A percentile compares a stretch with the other conserved stretches of the same genome.
Conservation (phyloP, 1,139 yeast species). For the Scheffersomyces titani region DNA sequence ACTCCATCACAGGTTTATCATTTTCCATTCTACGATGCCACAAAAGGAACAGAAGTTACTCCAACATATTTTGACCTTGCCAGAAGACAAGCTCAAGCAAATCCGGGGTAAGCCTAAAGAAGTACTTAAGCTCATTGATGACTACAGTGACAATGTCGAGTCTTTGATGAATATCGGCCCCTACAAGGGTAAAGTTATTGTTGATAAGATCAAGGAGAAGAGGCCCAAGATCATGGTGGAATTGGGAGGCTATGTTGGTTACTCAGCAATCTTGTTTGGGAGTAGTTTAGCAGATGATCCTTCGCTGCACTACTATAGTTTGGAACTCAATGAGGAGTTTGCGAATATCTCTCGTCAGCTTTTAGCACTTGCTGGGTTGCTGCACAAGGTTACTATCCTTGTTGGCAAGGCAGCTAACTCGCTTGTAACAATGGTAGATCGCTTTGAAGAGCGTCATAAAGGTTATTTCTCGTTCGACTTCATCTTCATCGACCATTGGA, state of each 20-base stretch:
- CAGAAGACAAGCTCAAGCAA: slow-evolving; percentile 18
- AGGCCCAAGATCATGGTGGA: slow-evolving; percentile 40
- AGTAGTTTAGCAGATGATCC: slow-evolving; percentile 22
- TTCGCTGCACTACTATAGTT: slow-evolving; percentile 36
- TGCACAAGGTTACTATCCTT: slow-evolving; percentile 30
- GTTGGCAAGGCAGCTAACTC: slow-evolving; percentile 37
- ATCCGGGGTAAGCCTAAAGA: slow-evolving; percentile 29
- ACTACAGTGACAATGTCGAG: slow-evolving; percentile 14
- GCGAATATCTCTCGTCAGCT: slow-evolving; percentile 33
- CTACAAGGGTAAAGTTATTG: slow-evolving; percentile 31
- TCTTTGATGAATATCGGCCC: slow-evolving; percentile 36
- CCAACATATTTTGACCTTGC: slow-evolving; percentile 22
- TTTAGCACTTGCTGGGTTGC: slow-evolving; percentile 39
- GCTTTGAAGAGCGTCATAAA: slow-evolving; percentile 20
- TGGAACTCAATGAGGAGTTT: slow-evolving; percentile 34
- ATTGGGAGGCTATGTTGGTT: slow-evolving; percentile 48
- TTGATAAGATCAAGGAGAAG: slow-evolving; percentile 21
- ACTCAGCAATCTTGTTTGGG: slow-evolving; percentile 42
- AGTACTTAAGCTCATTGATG: slow-evolving; percentile 34
- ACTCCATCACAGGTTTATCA: not conserved
- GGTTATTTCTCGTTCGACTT: slow-evolving; percentile 27
- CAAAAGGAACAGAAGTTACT: slow-evolving; percentile 23
- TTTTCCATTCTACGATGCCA: not conserved
- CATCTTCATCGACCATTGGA: slow-evolving; percentile 45
- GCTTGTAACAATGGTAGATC: slow-evolving; percentile 16